A percentile compares a stretch with the other conserved stretches of the same genome.
These are phyloP conservation scores for Hordeum pubiflorum DNA, from an alignment of 202 grass and related monocot species.

Conservation along the genomic window DNA sequence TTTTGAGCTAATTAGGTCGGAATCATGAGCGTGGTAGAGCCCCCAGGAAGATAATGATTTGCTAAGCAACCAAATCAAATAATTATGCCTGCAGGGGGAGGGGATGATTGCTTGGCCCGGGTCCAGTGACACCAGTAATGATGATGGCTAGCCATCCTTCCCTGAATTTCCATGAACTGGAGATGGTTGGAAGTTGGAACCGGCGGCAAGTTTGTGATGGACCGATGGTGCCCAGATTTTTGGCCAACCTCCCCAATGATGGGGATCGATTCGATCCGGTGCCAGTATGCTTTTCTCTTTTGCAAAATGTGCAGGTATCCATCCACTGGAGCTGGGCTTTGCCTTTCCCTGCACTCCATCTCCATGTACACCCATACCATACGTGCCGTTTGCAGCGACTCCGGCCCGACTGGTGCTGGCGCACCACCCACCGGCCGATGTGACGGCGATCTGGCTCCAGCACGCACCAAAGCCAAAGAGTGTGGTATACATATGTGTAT, in stretches of 20 bases:
- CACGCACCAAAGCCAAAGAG: not conserved
- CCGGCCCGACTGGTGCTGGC: constrained; percentile 1
- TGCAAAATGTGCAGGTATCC: no score
- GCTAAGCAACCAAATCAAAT: constrained; percentile 43
- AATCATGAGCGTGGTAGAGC: constrained; percentile 15
- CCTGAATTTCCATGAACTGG: not conserved
- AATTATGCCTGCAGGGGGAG: constrained; percentile 13
- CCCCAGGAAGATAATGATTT: constrained; percentile 15
- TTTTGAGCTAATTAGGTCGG: constrained; percentile 27
- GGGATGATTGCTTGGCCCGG: constrained; percentile 30
- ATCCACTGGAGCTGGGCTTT: constrained; percentile 19
- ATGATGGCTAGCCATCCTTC: not conserved
- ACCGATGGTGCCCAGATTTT: not conserved
- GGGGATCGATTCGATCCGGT: constrained; percentile 17
- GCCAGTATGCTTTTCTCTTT: no score
- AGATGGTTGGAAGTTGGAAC: constrained; percentile 14
- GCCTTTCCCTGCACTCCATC: constrained; percentile 43
- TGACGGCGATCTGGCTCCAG: constrained; percentile 19
- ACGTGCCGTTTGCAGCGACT: constrained; percentile 14
- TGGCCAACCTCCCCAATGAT: constrained; percentile 40
- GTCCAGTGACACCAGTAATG: constrained; percentile 32
- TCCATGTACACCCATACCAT: constrained; percentile 34
- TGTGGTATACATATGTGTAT: not conserved
- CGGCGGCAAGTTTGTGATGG: not conserved
- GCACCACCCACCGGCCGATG: constrained; percentile 23